Evolutionary conservation across 257 asterid species (phyloP).

Genomic region (Penstemon newberryi): DNA sequence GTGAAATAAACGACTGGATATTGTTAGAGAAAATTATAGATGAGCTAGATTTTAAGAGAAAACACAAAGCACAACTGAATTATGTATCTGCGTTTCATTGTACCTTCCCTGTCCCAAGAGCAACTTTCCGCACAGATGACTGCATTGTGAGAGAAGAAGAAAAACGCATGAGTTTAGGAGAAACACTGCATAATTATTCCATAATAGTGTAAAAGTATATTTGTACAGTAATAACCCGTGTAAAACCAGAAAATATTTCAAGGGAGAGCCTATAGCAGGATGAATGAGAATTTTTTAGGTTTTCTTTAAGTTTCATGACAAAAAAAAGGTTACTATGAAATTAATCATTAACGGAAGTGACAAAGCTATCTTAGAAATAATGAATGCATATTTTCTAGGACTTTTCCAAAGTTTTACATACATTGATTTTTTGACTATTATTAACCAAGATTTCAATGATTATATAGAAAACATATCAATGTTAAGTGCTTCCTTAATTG

Average conservation of each 20-base stretch:
- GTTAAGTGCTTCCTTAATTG: not conserved
- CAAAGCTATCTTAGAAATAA: slow-evolving; percentile 9
- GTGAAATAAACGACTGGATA: not conserved
- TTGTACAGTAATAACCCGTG: slow-evolving; percentile 8
- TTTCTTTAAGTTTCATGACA: not conserved
- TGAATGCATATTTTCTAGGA: not conserved
- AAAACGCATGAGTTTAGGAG: slow-evolving; percentile 21
- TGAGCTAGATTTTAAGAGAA: not conserved
- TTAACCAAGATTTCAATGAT: not conserved
- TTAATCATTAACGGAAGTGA: slow-evolving; percentile 1
- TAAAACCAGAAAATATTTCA: not conserved
- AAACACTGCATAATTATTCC: slow-evolving; percentile 21
- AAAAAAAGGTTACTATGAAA: not conserved
- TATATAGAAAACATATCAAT: not conserved
- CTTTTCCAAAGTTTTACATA: not conserved
- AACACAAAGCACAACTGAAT: slow-evolving; percentile 15
- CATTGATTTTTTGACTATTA: not conserved
- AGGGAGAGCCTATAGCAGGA: slow-evolving; percentile 10
- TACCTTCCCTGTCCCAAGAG: slow-evolving; percentile 83
- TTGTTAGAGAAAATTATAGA: not conserved
- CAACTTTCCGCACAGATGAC: slow-evolving; percentile 92
- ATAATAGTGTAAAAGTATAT: slow-evolving; percentile 16
- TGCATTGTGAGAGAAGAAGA: slow-evolving; percentile 42
- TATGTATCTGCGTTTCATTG: slow-evolving; percentile 18
- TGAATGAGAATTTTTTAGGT: not conserved